A percentile compares a stretch with the other conserved stretches of the same genome.
phyloP scores from a whole-genome alignment of 306 rosid genomes.

The Senna siamea region DNA sequence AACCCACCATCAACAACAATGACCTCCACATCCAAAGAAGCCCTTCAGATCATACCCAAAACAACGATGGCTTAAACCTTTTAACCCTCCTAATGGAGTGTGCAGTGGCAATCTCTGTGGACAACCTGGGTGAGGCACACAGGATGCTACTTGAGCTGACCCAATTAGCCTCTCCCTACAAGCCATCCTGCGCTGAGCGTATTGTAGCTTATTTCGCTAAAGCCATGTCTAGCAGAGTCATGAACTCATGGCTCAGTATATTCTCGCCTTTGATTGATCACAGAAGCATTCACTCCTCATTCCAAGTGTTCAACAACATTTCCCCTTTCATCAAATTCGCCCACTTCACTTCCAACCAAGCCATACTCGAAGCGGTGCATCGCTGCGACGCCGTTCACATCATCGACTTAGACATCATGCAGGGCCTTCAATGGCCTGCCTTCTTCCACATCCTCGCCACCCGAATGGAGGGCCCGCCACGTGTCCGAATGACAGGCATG shows the following conservation, averaged over 20 bases:
- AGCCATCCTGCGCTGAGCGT: conserved; percentile 75
- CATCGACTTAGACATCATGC: conserved; percentile 90
- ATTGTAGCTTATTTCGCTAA: conserved; percentile 79
- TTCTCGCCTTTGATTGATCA: conserved; percentile 65
- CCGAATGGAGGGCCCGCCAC: conserved; percentile 67
- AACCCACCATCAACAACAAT: conserved; percentile 25
- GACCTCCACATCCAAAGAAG: conserved; percentile 50
- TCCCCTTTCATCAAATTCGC: conserved; percentile 88
- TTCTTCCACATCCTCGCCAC: conserved; percentile 77
- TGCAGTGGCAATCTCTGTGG: conserved; percentile 83
- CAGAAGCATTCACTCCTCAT: conserved; percentile 54
- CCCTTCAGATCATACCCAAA: conserved; percentile 12
- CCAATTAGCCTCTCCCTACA: conserved; percentile 78
- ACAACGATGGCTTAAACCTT: conserved; percentile 54
- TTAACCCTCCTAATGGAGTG: conserved; percentile 76
- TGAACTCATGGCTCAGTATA: conserved; percentile 71
- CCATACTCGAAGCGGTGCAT: conserved; percentile 79
- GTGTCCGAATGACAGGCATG: conserved; percentile 66
- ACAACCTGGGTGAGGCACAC: conserved; percentile 72
- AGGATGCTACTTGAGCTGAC: conserved; percentile 68
- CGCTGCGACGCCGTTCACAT: conserved; percentile 58
- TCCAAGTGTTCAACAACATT: conserved; percentile 72
- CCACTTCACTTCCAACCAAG: conserved; percentile 89
- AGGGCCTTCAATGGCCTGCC: conserved; percentile 93
- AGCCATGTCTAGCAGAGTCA: conserved; percentile 76